Base-by-base conservation (phyloP, 1,284 basidiomycete species). In the Abortiporus biennis region DNA sequence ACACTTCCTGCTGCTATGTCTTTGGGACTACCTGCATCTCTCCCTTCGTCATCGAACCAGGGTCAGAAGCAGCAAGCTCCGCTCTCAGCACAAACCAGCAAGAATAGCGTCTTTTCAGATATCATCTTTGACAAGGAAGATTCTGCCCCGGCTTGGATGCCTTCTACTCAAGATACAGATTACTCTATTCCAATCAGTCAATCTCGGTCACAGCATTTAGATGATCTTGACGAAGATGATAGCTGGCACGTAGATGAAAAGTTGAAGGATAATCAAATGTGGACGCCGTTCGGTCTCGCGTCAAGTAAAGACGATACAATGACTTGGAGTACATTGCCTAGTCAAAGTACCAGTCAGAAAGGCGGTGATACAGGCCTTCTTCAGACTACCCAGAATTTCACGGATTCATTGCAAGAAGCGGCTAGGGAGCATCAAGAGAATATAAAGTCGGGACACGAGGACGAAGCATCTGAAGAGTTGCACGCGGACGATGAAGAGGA, bases 161-260 rank as follows among this genome's bases (percentile, higher is more conserved):
- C 75, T 0, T 66, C 64, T 2, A 77, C 75, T 2, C 81, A 85
- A 54, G 79, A 80, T 34, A 78, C 74, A 1, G 71, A 75, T 17
- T 71, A 69, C 48, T 69, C 70, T 3, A 58, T 64, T 16, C 62
- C 71, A 43, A 50, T 63, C 49, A 56, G 57, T 15, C 61, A 61
- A 54, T 12, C 43, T 8, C 57, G 59, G 36, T 46, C 44, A 6
- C 45, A 55, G 27, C 48, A 48, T 42, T 45, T 53, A 38, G 54
- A 59, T 38, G 56, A 61, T 31, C 45, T 66, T 23, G 76, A 79
- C 43, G 47, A 51, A 24, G 79, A 84, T 37, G 81, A 85, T 52
- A 85, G 80, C 54, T 87, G 83, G 81, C 79, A 76, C 8, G 61
- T 82, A 30, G 76, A 82, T 32, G 80, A 80, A 47, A 80, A 78